Percentiles rank a stretch among this genome's conserved stretches.
Evolutionary conservation across 2,329 filamentous ascomycete species (phyloP).

Genomic region (Aspergillus tubingensis): DNA sequence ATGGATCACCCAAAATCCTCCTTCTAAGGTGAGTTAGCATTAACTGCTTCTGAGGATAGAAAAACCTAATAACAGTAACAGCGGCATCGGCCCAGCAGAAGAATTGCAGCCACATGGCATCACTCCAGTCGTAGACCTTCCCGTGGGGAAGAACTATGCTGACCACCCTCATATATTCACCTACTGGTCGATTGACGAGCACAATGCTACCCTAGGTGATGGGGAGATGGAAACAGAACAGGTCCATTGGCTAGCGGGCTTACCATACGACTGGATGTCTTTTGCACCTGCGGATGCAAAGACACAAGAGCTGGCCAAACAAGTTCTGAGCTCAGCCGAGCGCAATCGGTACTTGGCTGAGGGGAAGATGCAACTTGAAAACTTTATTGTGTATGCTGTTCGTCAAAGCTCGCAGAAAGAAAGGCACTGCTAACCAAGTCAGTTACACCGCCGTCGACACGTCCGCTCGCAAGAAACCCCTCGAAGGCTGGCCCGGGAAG

Average conservation of each 20-base stretch:
- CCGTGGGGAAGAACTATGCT: neutral
- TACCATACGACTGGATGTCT: conserved; percentile 6
- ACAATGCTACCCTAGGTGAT: neutral
- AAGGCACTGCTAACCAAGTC: neutral
- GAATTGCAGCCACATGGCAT: neutral
- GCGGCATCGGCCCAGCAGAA: neutral
- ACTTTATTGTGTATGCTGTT: neutral
- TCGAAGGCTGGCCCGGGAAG: neutral
- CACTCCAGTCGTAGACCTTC: neutral
- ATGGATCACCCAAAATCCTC: conserved; percentile 4
- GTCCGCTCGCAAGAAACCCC: neutral
- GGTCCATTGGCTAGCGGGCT: neutral
- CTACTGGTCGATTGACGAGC: conserved; percentile 1
- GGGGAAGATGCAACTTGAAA: conserved; percentile 3
- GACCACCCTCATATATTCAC: conserved; percentile 5
- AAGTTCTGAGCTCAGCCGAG: neutral
- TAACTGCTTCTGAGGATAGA: neutral
- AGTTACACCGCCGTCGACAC: conserved; percentile 3
- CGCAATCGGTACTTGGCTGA: neutral
- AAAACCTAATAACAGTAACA: neutral
- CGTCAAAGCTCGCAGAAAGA: no score
- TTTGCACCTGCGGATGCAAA: neutral
- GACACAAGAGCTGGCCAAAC: neutral
- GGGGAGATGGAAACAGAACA: neutral
- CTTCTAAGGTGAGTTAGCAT: neutral